phyloP scores from a whole-genome alignment of 495 filamentous ascomycete genomes.

The Annulohypoxylon maeteangense region DNA sequence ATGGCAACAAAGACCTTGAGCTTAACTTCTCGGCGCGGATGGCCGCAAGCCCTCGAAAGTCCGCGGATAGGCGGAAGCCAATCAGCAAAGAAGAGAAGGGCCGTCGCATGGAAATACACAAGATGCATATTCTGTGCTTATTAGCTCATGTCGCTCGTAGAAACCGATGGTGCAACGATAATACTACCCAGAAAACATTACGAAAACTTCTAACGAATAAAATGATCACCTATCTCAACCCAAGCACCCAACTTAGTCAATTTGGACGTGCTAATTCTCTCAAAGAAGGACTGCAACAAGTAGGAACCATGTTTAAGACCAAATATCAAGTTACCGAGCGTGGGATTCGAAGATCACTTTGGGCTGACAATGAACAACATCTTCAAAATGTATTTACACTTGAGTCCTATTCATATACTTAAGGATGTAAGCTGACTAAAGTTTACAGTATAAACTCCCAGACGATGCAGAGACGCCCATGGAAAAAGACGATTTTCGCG shows the following conservation, averaged over 20 bases:
- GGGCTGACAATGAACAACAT: constrained; percentile 72
- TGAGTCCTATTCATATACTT: constrained; percentile 11
- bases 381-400: constrained; percentile 64
- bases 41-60: constrained; percentile 44
- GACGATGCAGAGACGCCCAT: constrained; percentile 63
- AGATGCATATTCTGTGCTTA: constrained; percentile 84
- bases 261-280: constrained; percentile 77
- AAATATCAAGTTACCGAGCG: constrained; percentile 75
- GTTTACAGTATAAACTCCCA: constrained; percentile 60
- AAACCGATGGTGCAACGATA: constrained; percentile 91
- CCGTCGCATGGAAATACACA: constrained; percentile 80
- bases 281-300: constrained; percentile 78
- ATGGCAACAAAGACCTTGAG: constrained; percentile 65
- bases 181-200: constrained; percentile 68
- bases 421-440: constrained; percentile 38
- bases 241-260: constrained; percentile 70
- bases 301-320: constrained; percentile 70
- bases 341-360: constrained; percentile 75
- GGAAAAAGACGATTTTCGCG: constrained; percentile 75
- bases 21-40: constrained; percentile 62
- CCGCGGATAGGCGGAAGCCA: constrained; percentile 64
- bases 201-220: constrained; percentile 69
- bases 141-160: constrained; percentile 76
- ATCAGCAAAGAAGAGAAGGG: constrained; percentile 76
- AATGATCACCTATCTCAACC: constrained; percentile 70